These are phyloP conservation scores for Fusarium concolor DNA, from an alignment of 2,329 filamentous ascomycete species.

Conservation along the genomic window DNA sequence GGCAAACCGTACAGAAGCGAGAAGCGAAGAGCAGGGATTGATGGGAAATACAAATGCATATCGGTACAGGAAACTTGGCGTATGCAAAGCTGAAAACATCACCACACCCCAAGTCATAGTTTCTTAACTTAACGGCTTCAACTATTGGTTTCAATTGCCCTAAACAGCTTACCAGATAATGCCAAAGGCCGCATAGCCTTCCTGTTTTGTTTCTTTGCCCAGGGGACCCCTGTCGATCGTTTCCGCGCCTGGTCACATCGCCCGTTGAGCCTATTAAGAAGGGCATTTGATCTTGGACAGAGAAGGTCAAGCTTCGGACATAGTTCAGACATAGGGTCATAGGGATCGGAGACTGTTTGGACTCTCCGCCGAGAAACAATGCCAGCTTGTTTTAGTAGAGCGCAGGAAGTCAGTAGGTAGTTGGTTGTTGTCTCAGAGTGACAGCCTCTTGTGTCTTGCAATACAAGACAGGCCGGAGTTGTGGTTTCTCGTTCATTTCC, in stretches of 20 bases:
- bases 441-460: conserved; percentile 1
- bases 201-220: conserved; percentile 43
- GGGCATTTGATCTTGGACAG: conserved; percentile 7
- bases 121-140: conserved; percentile 20
- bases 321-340: not conserved
- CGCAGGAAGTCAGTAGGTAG: not conserved
- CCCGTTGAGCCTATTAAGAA: conserved; percentile 16
- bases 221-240: conserved; percentile 40
- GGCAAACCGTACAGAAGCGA: conserved; percentile 28
- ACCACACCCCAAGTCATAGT: not conserved
- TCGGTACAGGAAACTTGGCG: not conserved
- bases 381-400: not conserved
- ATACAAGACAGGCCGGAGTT: conserved; percentile 11
- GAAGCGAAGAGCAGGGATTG: conserved; percentile 19
- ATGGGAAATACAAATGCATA: not conserved
- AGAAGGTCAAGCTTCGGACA: conserved; percentile 26
- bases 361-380: conserved; percentile 5
- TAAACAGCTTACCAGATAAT: conserved; percentile 8
- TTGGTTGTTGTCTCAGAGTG: not conserved
- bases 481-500: conserved; percentile 10
- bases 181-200: conserved; percentile 28
- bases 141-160: conserved; percentile 7
- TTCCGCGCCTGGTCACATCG: conserved; percentile 33
- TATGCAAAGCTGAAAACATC: conserved; percentile 7
- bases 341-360: too few relatives aligned